phyloP scores from a whole-genome alignment of 164 flowering plant genomes.

The Kalanchoe fedtschenkoi region DNA sequence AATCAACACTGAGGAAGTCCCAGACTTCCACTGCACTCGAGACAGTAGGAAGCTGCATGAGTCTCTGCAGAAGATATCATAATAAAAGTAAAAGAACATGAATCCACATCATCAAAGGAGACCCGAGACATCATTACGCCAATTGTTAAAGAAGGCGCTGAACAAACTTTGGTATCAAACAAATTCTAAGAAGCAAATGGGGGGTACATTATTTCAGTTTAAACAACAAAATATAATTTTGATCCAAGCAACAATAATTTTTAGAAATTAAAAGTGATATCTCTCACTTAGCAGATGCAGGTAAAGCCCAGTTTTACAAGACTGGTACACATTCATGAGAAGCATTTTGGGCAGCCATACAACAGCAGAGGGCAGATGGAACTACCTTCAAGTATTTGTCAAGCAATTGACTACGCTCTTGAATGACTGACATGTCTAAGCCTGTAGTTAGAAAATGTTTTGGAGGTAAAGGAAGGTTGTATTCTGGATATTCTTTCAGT shows the following conservation, averaged over 20 bases:
- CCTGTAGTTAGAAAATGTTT: slow-evolving; percentile 93
- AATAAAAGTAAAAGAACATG: slow-evolving; percentile 5
- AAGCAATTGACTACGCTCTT: slow-evolving; percentile 81
- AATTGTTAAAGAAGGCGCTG: background rate
- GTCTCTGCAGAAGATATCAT: slow-evolving; percentile 40
- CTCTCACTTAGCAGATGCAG: background rate
- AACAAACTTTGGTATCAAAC: background rate
- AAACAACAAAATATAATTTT: background rate
- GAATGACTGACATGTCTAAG: slow-evolving; percentile 70
- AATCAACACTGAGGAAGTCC: slow-evolving; percentile 99
- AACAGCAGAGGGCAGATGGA: background rate
- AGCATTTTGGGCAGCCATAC: no score
- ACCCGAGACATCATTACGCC: background rate
- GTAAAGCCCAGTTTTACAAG: no score
- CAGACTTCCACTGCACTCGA: slow-evolving; percentile 95
- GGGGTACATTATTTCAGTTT: no score
- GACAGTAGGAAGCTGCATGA: slow-evolving; percentile 79
- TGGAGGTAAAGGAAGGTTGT: slow-evolving; percentile 94
- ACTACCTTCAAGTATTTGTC: slow-evolving; percentile 83
- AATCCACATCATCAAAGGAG: background rate
- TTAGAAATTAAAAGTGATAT: no score
- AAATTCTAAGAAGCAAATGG: background rate
- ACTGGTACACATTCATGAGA: no score
- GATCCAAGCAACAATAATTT: background rate
- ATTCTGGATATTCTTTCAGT: slow-evolving; percentile 79